phyloP scores from a whole-genome alignment of 2,329 filamentous ascomycete species.

The Diaporthe sp. region DNA sequence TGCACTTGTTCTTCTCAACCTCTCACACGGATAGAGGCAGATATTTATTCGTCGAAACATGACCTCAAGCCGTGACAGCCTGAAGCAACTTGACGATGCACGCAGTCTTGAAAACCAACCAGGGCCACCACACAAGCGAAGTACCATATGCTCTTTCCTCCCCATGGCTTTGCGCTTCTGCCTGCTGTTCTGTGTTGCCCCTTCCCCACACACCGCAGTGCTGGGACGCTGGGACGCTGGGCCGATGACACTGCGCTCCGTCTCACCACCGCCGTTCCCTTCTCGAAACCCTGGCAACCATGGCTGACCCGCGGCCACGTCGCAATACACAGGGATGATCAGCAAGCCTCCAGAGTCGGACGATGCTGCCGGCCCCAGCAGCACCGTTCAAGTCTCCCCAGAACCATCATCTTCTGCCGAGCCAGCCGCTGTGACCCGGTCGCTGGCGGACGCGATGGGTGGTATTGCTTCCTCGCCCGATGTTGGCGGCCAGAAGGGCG shows the following conservation, averaged over 20 bases:
- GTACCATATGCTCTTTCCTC: conserved; percentile 19
- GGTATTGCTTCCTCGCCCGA: background rate
- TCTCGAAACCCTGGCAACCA: background rate
- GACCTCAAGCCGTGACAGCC: background rate
- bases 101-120: background rate
- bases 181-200: background rate
- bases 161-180: background rate
- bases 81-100: background rate
- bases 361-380: conserved; percentile 5
- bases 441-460: conserved; percentile 18
- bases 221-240: background rate
- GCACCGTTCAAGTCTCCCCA: background rate
- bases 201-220: conserved; percentile 1
- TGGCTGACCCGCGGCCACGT: conserved; percentile 6
- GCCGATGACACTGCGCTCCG: background rate
- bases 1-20: background rate
- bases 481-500: background rate
- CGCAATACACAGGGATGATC: conserved; percentile 19
- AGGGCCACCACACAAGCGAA: conserved; percentile 31
- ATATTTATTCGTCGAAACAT: background rate
- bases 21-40: background rate
- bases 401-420: conserved; percentile 11
- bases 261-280: background rate
- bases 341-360: conserved; percentile 3
- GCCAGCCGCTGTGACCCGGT: background rate